Base-by-base conservation (phyloP, 75 land plant genomes). In the Pinus albicaulis region DNA sequence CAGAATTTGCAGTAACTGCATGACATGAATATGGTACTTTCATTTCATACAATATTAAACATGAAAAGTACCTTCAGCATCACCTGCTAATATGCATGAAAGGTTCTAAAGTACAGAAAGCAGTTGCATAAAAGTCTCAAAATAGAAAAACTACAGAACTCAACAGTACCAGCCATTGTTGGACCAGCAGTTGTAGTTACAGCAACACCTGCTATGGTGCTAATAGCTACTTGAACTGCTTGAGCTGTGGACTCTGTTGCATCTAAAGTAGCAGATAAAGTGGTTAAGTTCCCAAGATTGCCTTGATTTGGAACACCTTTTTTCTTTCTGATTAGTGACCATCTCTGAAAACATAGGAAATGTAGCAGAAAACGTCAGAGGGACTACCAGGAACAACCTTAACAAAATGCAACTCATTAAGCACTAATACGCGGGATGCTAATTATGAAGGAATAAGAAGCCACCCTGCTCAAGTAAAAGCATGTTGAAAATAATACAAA, bases 241-340 rank as follows among this genome's bases (percentile, higher is more conserved):
- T 69, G 71, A 73, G 81, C 81, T 26, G 91, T 66, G 16, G 89
- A 89, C 55, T 74, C 22, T 48, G 73, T 82, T 4, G 76, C 82
- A 57, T 85, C 85, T 36, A 81, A 72, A 59, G 73, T 70, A 63
- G 79, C 84, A 66, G 86, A 63, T 2, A 78, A 68, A 28, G 72
- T 48, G 74, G 62, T 65, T 38, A 72, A 57, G 59, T 72, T 77
- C 38, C 55, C 76, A 41, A 75, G 26, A 3, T 58, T 83, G 38
- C 55, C 44, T 71, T 34, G 69, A 65, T 57, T 80, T 31, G 71
- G 22, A 61, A 71, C 77, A 12, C 55, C 77, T n/a, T 77, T 52
- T 25, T 79, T 59, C 80, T 90, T 96, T 72, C 83, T 88, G 61
- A 96, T 83, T 48, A 86, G 82, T 6, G 86, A 82, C 97, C 97